These are phyloP conservation scores for Trichoderma sp. DNA, from an alignment of 2,329 filamentous ascomycete genomes.

Conservation along the genomic window DNA sequence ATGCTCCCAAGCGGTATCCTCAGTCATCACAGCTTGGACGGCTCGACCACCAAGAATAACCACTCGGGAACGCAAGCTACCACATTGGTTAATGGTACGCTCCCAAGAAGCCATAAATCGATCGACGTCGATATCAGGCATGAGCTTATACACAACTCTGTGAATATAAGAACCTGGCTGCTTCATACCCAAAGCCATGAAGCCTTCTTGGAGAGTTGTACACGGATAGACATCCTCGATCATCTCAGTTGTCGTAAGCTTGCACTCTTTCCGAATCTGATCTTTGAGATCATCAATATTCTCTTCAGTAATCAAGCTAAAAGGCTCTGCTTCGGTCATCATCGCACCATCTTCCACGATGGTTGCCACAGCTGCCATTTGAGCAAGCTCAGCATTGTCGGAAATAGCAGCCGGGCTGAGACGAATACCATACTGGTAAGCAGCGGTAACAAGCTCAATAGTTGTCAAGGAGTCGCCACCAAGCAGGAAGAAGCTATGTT, in stretches of 20 bases:
- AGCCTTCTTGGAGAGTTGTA: constrained; percentile 16
- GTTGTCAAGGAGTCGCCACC: constrained; percentile 16
- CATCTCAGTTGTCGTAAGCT: not conserved
- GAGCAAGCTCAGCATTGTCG: not conserved
- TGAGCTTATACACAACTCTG: constrained; percentile 2
- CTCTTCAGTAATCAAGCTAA: not conserved
- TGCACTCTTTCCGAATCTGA: not conserved
- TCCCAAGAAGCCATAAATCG: constrained; percentile 30
- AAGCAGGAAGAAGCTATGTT: constrained; percentile 17
- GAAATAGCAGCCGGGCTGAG: not conserved
- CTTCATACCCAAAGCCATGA: constrained; percentile 19
- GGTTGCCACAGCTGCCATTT: constrained; percentile 13
- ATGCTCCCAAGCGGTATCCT: constrained; percentile 1
- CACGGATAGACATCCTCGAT: constrained; percentile 22
- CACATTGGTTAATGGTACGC: constrained; percentile 3
- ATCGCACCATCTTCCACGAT: not conserved
- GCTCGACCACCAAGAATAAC: not conserved
- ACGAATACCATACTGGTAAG: constrained; percentile 16
- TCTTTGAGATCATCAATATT: not conserved
- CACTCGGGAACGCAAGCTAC: constrained; percentile 19
- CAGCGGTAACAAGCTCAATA: constrained; percentile 17
- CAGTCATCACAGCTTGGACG: constrained; percentile 4
- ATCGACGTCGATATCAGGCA: not conserved
- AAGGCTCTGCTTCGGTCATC: not conserved
- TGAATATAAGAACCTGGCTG: constrained; percentile 19